Conservation (phyloP, 257 asterid genomes). For the Primulina tabacum region DNA sequence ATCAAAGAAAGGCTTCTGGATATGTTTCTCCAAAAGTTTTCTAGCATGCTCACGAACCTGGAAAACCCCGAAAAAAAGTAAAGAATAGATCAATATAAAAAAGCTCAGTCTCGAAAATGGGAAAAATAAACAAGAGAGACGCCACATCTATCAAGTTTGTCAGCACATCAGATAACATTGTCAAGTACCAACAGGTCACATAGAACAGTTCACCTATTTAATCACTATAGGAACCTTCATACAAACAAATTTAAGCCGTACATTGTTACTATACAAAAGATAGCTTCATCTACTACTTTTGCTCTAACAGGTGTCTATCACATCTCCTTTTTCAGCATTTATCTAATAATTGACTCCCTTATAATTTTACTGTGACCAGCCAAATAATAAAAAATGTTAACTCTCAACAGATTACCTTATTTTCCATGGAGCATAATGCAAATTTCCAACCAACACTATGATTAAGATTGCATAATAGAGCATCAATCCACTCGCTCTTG, state of each 20-base stretch:
- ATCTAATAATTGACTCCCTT: neutral
- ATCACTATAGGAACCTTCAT: neutral
- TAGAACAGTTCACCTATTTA: neutral
- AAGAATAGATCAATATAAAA: conserved; percentile 13
- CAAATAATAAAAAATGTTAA: conserved; percentile 11
- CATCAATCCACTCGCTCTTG: conserved; percentile 99
- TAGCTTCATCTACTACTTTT: neutral
- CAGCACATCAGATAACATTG: neutral
- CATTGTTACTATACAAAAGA: neutral
- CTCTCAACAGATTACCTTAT: conserved; percentile 50
- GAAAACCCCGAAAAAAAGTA: conserved; percentile 21
- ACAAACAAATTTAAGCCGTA: conserved; percentile 1
- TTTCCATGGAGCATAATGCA: conserved; percentile 97
- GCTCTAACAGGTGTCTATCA: neutral
- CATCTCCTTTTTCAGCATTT: neutral
- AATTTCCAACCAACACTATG: conserved; percentile 88
- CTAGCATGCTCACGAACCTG: conserved; percentile 98
- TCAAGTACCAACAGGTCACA: neutral
- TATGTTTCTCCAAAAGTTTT: conserved; percentile 91
- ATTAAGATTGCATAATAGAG: conserved; percentile 90
- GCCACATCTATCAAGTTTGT: neutral
- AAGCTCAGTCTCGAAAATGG: neutral
- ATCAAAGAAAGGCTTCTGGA: conserved; percentile 86
- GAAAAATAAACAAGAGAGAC: conserved; percentile 2
- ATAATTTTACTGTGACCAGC: neutral